Conservation (phyloP, 192 early-diverging fungal genomes). For the Coemansia sp. region DNA sequence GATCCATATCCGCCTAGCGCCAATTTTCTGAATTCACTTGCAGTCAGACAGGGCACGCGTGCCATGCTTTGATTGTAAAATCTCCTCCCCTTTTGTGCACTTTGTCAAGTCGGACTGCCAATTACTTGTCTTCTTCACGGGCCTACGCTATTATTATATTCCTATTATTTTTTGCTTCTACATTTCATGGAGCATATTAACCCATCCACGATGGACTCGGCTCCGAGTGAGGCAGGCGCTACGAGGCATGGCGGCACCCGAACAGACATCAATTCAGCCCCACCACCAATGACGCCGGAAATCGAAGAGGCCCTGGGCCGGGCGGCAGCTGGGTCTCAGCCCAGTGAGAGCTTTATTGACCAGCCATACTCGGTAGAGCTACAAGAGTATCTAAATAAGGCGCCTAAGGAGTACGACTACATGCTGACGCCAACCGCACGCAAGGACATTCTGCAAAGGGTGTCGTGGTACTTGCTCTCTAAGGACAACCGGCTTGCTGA, state of each 20-base stretch:
- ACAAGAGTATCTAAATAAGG: slow-evolving; percentile 42
- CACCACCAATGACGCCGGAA: slow-evolving; percentile 32
- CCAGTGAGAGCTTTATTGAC: slow-evolving; percentile 55
- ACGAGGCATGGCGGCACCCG: not conserved
- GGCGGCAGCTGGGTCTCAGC: slow-evolving; percentile 27
- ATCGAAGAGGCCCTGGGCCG: slow-evolving; percentile 50
- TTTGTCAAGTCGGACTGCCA: not conserved
- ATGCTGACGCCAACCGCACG: slow-evolving; percentile 55
- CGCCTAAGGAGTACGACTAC: slow-evolving; percentile 49
- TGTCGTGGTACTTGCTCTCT: slow-evolving; percentile 56
- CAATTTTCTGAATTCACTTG: not conserved
- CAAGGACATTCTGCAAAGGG: slow-evolving; percentile 49
- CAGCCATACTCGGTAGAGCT: slow-evolving; percentile 47
- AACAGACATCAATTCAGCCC: slow-evolving; percentile 5
- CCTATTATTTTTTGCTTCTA: not conserved
- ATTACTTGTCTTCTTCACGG: not conserved
- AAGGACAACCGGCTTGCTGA: slow-evolving; percentile 58
- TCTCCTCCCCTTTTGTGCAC: not conserved
- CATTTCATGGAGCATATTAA: not conserved
- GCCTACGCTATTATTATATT: not conserved
- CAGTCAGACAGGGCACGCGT: not conserved
- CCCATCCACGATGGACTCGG: slow-evolving; percentile 5
- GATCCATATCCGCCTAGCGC: not conserved
- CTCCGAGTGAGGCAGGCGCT: not conserved
- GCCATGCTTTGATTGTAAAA: not conserved